Evolutionary conservation across 1,284 basidiomycete genomes (phyloP).

Genomic region (Bjerkandera adusta): DNA sequence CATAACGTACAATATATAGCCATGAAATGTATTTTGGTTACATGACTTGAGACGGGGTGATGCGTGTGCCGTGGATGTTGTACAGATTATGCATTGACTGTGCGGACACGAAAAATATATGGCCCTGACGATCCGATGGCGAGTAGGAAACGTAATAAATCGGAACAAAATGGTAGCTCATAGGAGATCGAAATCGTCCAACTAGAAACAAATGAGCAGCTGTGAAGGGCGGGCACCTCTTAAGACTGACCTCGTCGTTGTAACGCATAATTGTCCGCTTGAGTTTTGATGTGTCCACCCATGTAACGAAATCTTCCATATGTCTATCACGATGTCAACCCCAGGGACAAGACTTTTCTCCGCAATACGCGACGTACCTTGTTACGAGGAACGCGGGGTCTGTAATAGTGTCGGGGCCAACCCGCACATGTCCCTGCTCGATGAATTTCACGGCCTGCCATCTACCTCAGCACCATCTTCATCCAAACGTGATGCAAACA

Average conservation of each 20-base stretch:
- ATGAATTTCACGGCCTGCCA: slow-evolving; percentile 91
- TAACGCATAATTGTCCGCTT: slow-evolving; percentile 96
- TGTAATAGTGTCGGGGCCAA: slow-evolving; percentile 94
- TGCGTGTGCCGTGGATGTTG: neutral
- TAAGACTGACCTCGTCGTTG: slow-evolving; percentile 84
- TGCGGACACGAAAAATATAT: slow-evolving; percentile 11
- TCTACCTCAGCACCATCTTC: neutral
- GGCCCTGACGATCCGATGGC: neutral
- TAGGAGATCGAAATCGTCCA: slow-evolving; percentile 88
- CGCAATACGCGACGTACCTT: slow-evolving; percentile 55
- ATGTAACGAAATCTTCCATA: slow-evolving; percentile 99
- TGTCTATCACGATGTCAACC: too few species aligned
- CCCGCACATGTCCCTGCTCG: slow-evolving; percentile 97
- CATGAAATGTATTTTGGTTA: neutral
- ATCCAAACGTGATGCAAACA: slow-evolving; percentile 7
- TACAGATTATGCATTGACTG: neutral
- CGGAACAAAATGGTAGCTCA: slow-evolving; percentile 32
- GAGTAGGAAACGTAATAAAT: neutral
- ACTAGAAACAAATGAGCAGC: slow-evolving; percentile 42
- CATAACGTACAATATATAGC: neutral
- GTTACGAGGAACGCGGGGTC: slow-evolving; percentile 98
- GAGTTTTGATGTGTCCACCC: slow-evolving; percentile 97
- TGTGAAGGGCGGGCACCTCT: neutral
- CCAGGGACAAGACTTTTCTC: too few species aligned
- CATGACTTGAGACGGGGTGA: too few species aligned